phyloP scores from a whole-genome alignment of 306 rosid species.

The Vicia villosa region DNA sequence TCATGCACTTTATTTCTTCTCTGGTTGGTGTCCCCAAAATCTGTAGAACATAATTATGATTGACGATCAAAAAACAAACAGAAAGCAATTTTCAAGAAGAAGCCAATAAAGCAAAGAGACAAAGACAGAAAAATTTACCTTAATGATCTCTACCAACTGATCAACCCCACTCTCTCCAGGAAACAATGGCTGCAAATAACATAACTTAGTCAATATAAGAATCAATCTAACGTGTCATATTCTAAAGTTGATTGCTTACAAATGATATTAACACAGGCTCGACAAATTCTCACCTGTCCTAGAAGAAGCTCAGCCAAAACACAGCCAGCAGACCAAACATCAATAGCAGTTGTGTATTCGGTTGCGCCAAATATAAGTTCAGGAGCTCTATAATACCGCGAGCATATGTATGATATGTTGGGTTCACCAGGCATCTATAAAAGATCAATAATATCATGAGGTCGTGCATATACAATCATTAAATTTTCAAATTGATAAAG shows the following conservation, averaged over 20 bases:
- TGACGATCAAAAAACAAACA: slow-evolving; percentile 28
- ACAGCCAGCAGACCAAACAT: slow-evolving; percentile 96
- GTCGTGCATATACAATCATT: slow-evolving; percentile 6
- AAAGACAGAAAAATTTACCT: slow-evolving; percentile 48
- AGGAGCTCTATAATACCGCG: slow-evolving; percentile 94
- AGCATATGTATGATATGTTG: slow-evolving; percentile 95
- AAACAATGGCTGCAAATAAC: slow-evolving; percentile 84
- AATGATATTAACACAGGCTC: neutral
- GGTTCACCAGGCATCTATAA: slow-evolving; percentile 95
- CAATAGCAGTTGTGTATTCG: slow-evolving; percentile 92
- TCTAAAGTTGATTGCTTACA: neutral
- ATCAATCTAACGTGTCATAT: slow-evolving; percentile 25
- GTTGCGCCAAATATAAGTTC: slow-evolving; percentile 98
- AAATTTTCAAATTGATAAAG: slow-evolving; percentile 14
- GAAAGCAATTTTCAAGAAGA: slow-evolving; percentile 33
- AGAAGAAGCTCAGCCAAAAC: slow-evolving; percentile 93
- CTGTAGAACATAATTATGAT: slow-evolving; percentile 45
- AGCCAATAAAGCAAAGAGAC: neutral
- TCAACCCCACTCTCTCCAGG: slow-evolving; percentile 98
- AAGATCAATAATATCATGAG: slow-evolving; percentile 37
- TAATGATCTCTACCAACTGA: slow-evolving; percentile 95
- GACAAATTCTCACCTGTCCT: slow-evolving; percentile 66
- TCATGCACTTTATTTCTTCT: slow-evolving; percentile 97
- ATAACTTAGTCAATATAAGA: slow-evolving; percentile 29
- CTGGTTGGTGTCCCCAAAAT: slow-evolving; percentile 92